phyloP scores from a whole-genome alignment of 768 basidiomycete species.

The Lentinula sp. region DNA sequence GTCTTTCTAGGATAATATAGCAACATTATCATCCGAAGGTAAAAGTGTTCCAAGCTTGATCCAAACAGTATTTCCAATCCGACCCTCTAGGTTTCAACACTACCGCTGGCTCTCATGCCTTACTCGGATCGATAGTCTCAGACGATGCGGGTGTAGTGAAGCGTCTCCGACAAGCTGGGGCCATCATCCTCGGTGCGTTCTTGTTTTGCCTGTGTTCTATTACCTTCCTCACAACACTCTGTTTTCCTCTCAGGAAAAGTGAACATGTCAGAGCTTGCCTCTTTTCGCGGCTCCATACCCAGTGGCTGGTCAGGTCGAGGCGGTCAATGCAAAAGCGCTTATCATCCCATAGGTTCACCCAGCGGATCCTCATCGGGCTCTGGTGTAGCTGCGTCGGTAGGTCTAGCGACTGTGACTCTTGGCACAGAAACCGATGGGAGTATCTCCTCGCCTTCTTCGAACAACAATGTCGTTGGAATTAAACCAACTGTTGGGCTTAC shows the following conservation, averaged over 20 bases:
- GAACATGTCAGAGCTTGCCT: constrained; percentile 49
- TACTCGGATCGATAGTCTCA: constrained; percentile 37
- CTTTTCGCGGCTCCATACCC: constrained; percentile 38
- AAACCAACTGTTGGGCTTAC: constrained; percentile 36
- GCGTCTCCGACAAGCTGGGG: constrained; percentile 34
- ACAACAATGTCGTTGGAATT: constrained; percentile 35
- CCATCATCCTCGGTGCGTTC: constrained; percentile 35
- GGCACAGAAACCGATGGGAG: constrained; percentile 48
- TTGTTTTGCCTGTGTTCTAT: background rate
- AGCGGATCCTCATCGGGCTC: constrained; percentile 37
- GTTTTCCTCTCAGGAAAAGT: constrained; percentile 36
- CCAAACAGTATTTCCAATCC: background rate
- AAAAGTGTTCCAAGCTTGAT: background rate
- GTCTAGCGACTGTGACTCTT: constrained; percentile 30
- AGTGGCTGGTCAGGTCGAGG: constrained; percentile 55
- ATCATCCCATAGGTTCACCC: constrained; percentile 32
- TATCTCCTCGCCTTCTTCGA: constrained; percentile 35
- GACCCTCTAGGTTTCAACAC: constrained; percentile 34
- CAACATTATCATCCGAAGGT: constrained; percentile 40
- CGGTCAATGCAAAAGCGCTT: constrained; percentile 36
- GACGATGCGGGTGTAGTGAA: constrained; percentile 41
- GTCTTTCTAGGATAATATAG: constrained; percentile 37
- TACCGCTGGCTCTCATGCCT: constrained; percentile 37
- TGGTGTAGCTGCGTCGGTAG: constrained; percentile 31
- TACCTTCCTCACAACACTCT: background rate